Evolutionary conservation across 2,329 filamentous ascomycete genomes (phyloP).

Genomic region (Nemania sp.): DNA sequence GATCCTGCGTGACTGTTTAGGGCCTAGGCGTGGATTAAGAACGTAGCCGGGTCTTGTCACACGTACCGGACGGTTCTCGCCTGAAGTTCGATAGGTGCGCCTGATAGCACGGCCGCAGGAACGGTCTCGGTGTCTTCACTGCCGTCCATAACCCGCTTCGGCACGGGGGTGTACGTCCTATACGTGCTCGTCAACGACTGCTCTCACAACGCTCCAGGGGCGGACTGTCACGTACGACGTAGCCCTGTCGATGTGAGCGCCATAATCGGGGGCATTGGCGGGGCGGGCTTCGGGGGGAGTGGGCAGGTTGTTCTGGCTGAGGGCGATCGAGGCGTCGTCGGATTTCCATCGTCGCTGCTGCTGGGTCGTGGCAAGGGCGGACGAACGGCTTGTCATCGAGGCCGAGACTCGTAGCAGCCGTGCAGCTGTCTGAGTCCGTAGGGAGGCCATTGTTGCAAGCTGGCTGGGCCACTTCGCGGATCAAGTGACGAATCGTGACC

Average conservation of each 20-base stretch:
- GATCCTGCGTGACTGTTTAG: constrained; percentile 64
- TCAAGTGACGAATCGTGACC: constrained; percentile 22
- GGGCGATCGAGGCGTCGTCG: constrained; percentile 45
- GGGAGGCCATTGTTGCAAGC: constrained; percentile 43
- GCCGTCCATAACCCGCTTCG: constrained; percentile 86
- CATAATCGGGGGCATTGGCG: constrained; percentile 79
- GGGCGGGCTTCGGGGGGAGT: constrained; percentile 43
- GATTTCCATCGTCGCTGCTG: constrained; percentile 59
- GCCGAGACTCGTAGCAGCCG: constrained; percentile 56
- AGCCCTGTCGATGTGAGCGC: constrained; percentile 79
- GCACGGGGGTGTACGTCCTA: constrained; percentile 89
- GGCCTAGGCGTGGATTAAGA: neutral
- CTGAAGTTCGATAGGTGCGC: constrained; percentile 91
- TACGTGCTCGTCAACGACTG: constrained; percentile 9
- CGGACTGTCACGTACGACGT: constrained; percentile 71
- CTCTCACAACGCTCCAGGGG: neutral
- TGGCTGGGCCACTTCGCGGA: constrained; percentile 11
- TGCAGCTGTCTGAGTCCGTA: constrained; percentile 61
- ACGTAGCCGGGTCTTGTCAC: neutral
- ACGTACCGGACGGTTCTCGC: constrained; percentile 88
- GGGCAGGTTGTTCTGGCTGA: constrained; percentile 43
- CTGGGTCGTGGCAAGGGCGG: constrained; percentile 48
- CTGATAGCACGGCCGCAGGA: constrained; percentile 85
- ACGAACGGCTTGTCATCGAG: constrained; percentile 38
- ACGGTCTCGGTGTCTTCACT: constrained; percentile 77